phyloP scores from a whole-genome alignment of 2,329 filamentous ascomycete species.

The Cercospora canescens region DNA sequence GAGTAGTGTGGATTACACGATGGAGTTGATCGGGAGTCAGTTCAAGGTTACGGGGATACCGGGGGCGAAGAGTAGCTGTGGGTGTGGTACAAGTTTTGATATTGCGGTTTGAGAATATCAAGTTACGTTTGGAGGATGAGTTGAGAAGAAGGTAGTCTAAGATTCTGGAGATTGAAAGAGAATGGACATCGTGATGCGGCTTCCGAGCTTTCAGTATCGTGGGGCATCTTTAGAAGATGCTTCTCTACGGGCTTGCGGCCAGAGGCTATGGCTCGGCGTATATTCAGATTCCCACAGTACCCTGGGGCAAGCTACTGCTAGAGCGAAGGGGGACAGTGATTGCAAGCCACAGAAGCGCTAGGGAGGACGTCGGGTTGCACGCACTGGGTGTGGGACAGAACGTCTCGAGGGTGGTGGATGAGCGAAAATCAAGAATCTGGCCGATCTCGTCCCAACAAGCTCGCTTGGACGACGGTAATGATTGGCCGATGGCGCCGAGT shows the following conservation, averaged over 20 bases:
- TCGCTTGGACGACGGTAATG: not conserved
- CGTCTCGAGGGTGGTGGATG: not conserved
- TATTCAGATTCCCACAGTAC: not conserved
- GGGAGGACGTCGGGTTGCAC: not conserved
- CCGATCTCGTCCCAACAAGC: not conserved
- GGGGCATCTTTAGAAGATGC: too few relatives aligned
- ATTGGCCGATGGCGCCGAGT: not conserved
- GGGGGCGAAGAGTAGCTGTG: slow-evolving; percentile 87
- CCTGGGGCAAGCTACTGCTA: not conserved
- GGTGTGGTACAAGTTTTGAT: slow-evolving; percentile 97
- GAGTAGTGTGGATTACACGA: slow-evolving; percentile 94
- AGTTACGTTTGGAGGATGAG: not conserved
- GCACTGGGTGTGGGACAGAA: not conserved
- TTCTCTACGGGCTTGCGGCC: too few relatives aligned
- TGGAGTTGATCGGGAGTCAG: slow-evolving; percentile 90
- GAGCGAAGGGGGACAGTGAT: not conserved
- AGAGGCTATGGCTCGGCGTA: too few relatives aligned
- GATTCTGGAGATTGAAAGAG: not conserved
- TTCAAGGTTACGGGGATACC: slow-evolving; percentile 98
- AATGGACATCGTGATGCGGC: too few relatives aligned
- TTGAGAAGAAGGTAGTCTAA: not conserved
- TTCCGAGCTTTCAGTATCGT: too few relatives aligned
- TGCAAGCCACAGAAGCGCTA: not conserved
- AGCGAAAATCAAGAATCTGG: not conserved
- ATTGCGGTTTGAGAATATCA: slow-evolving; percentile 57